Conservation (phyloP, 2,329 filamentous ascomycete genomes). For the Colletotrichum cereale region DNA sequence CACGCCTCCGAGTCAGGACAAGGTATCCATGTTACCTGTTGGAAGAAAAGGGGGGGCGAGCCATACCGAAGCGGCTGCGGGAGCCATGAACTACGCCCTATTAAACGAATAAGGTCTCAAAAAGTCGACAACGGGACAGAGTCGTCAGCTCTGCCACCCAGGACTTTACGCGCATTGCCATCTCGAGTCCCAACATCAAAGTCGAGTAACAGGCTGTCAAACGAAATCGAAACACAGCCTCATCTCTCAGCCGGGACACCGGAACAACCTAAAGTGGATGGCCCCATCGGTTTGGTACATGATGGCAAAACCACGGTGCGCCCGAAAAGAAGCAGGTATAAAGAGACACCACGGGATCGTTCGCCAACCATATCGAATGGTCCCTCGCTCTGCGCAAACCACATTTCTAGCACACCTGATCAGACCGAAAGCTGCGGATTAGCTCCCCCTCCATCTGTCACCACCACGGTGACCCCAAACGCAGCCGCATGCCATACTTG, state of each 20-base stretch:
- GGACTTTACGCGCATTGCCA: not conserved
- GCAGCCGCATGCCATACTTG: not conserved
- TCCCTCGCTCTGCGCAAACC: not conserved
- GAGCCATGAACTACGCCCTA: not conserved
- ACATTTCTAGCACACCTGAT: not conserved
- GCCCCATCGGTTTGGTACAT: not conserved
- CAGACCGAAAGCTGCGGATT: not conserved
- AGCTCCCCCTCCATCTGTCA: slow-evolving; percentile 1
- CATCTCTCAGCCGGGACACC: not conserved
- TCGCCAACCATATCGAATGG: not conserved
- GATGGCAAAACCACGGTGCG: not conserved
- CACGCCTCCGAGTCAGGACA: not conserved
- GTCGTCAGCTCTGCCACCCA: slow-evolving; percentile 10
- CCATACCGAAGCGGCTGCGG: not conserved
- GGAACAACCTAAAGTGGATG: not conserved
- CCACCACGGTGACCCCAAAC: not conserved
- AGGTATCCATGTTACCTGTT: not conserved
- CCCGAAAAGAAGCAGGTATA: not conserved
- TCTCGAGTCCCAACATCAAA: not conserved
- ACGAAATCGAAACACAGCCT: not conserved
- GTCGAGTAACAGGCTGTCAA: not conserved
- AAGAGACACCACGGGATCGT: not conserved
- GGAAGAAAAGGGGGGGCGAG: not conserved
- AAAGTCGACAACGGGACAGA: not conserved
- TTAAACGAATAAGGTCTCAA: not conserved